These are phyloP conservation scores for Spergularia azorica DNA, from an alignment of 179 eudicot genomes.

Conservation along the genomic window DNA sequence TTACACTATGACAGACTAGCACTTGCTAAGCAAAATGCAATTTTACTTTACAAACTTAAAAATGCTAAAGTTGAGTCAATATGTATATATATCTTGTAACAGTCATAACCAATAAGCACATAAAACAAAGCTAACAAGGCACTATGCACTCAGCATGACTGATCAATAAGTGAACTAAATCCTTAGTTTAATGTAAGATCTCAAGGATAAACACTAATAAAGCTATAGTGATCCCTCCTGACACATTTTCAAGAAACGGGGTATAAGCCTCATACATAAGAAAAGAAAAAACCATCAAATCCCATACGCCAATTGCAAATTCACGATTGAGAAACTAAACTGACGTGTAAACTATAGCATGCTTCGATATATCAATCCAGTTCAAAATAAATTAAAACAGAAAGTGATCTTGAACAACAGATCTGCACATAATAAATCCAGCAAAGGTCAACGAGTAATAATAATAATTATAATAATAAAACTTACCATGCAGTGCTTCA, in stretches of 20 bases:
- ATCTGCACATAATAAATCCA: background rate
- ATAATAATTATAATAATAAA: conserved; percentile 24
- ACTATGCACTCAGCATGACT: conserved; percentile 3
- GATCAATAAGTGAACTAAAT: background rate
- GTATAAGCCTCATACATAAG: background rate
- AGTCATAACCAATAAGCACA: background rate
- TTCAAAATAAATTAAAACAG: background rate
- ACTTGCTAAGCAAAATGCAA: too few relatives aligned
- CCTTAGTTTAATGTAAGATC: background rate
- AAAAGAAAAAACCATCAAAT: background rate
- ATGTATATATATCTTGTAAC: background rate
- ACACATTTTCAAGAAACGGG: background rate
- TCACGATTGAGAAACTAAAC: too few relatives aligned
- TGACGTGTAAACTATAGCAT: too few relatives aligned
- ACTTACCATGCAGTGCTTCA: conserved; percentile 94
- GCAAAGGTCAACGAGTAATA: background rate
- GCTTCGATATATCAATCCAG: background rate
- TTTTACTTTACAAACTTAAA: too few relatives aligned
- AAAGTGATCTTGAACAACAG: background rate
- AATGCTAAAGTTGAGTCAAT: background rate
- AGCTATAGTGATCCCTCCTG: background rate
- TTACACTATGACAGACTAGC: too few relatives aligned
- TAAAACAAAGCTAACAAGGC: background rate
- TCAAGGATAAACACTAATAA: background rate
- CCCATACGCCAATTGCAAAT: conserved; percentile 1